phyloP scores from a whole-genome alignment of 148 eudicot species.

The Chenopodium formosanum region DNA sequence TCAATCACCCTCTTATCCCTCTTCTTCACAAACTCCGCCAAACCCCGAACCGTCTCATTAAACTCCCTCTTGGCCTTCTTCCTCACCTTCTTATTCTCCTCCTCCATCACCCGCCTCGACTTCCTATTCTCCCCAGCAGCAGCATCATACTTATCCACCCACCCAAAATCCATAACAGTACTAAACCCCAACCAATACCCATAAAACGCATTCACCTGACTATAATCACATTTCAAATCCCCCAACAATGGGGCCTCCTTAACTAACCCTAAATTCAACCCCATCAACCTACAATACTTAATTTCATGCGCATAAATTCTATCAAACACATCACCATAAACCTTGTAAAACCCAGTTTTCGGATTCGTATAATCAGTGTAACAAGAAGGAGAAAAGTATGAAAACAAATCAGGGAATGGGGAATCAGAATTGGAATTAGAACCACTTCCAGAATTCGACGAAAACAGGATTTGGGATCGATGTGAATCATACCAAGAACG shows the following conservation, averaged over 20 bases:
- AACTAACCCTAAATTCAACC: conserved; percentile 58
- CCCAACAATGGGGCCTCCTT: conserved; percentile 90
- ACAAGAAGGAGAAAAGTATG: conserved; percentile 66
- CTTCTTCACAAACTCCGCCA: conserved; percentile 97
- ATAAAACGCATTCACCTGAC: conserved; percentile 89
- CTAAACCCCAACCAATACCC: conserved; percentile 81
- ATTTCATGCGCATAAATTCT: conserved; percentile 62
- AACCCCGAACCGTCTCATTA: conserved; percentile 81
- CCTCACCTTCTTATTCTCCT: conserved; percentile 91
- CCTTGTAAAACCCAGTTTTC: conserved; percentile 72
- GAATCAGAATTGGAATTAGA: not conserved
- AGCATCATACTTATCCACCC: conserved; percentile 79
- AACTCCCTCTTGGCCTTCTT: conserved; percentile 87
- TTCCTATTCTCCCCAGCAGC: conserved; percentile 63
- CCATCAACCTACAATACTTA: conserved; percentile 57
- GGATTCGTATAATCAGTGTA: conserved; percentile 57
- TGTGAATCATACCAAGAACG: conserved; percentile 97
- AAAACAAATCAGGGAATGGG: conserved; percentile 60
- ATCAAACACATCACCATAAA: conserved; percentile 71
- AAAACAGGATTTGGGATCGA: conserved; percentile 80
- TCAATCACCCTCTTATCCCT: conserved; percentile 98
- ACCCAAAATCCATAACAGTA: conserved; percentile 85
- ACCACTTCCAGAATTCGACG: conserved; percentile 15
- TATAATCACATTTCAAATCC: conserved; percentile 63
- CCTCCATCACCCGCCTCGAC: conserved; percentile 93